These are phyloP conservation scores for Herpotrichia juniperi DNA, from an alignment of 2,329 filamentous ascomycete species.

Conservation along the genomic window DNA sequence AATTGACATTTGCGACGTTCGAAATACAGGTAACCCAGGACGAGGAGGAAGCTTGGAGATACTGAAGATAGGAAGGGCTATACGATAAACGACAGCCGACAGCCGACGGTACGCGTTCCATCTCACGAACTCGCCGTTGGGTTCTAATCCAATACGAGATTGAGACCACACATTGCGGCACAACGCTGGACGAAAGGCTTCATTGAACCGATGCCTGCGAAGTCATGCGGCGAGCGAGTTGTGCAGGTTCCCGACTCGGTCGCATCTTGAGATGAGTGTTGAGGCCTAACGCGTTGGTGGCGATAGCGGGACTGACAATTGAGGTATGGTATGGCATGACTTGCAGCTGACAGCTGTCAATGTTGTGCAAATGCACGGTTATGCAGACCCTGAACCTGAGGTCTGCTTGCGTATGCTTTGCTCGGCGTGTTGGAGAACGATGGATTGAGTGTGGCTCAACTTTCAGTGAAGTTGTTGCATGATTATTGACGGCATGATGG, in stretches of 20 bases:
- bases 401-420: background rate
- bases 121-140: too few species aligned
- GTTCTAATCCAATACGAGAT: background rate
- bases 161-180: constrained; percentile 11
- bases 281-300: constrained; percentile 6
- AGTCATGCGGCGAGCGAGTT: background rate
- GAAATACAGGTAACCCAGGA: background rate
- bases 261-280: background rate
- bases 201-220: background rate
- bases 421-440: background rate
- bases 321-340: constrained; percentile 2
- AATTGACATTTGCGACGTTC: background rate
- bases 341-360: background rate
- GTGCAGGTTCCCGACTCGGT: background rate
- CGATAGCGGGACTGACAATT: constrained; percentile 6
- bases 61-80: background rate
- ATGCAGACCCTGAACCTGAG: background rate
- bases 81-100: background rate
- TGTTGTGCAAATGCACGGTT: constrained; percentile 1
- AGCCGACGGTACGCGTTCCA: background rate
- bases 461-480: background rate
- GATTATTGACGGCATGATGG: too few species aligned
- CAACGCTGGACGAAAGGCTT: background rate
- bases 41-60: background rate
- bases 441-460: background rate